Conservation (phyloP, 345 rosid species). For the Cardiospermum halicacabum region DNA sequence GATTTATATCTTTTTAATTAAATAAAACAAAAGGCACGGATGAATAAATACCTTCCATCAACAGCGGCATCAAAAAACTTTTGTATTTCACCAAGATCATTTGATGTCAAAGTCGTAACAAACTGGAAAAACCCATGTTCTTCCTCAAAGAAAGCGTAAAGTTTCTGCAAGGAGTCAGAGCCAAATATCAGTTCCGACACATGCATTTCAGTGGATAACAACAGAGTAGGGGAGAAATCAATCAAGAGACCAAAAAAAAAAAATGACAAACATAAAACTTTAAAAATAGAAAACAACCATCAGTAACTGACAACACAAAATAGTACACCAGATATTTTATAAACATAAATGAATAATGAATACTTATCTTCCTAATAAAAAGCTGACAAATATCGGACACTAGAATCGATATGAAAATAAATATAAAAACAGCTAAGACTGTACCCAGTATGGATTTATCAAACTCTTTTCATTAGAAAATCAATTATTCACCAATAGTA, state of each 20-base stretch:
- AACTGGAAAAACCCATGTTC: constrained; percentile 82
- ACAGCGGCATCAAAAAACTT: constrained; percentile 85
- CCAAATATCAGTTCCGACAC: not conserved
- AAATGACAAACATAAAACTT: too few relatives aligned
- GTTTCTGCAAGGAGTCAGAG: constrained; percentile 43
- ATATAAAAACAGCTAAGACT: too few relatives aligned
- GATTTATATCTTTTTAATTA: not conserved
- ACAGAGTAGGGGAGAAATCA: not conserved
- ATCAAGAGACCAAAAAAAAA: too few relatives aligned
- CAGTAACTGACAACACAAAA: too few relatives aligned
- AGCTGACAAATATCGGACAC: too few relatives aligned
- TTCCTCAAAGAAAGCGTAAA: constrained; percentile 70
- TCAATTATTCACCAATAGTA: too few relatives aligned
- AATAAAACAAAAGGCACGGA: constrained; percentile 20
- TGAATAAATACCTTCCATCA: constrained; percentile 63
- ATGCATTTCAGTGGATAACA: not conserved
- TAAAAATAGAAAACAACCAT: too few relatives aligned
- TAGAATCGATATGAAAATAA: too few relatives aligned
- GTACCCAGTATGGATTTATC: too few relatives aligned
- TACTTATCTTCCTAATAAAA: too few relatives aligned
- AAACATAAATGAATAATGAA: too few relatives aligned
- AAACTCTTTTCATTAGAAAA: too few relatives aligned
- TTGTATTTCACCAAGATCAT: constrained; percentile 88
- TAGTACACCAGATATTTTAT: not conserved
- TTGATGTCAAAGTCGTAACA: constrained; percentile 81